Conservation (phyloP, 108 stramenopile species). For the Tribonema minus region DNA sequence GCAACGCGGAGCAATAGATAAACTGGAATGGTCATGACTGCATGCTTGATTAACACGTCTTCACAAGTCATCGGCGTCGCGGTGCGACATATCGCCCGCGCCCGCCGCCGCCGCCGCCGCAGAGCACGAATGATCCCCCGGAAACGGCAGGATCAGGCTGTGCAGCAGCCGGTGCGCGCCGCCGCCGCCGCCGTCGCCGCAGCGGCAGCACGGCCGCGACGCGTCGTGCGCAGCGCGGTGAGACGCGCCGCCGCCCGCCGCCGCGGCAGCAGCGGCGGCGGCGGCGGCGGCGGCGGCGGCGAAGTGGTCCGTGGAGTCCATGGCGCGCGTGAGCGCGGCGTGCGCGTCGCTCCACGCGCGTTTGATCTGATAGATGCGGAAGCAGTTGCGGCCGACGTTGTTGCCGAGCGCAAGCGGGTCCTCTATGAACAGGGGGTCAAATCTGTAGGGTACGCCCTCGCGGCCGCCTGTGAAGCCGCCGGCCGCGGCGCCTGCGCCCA, state of each 20-base stretch:
- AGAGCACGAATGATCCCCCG: not conserved
- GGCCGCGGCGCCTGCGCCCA: not conserved
- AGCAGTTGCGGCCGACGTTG: conserved; percentile 87
- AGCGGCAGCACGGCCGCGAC: no score
- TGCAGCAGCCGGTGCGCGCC: not conserved
- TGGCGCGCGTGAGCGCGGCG: conserved; percentile 13
- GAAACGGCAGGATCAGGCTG: not conserved
- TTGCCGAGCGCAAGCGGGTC: conserved; percentile 79
- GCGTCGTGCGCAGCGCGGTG: no score
- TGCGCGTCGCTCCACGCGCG: conserved; percentile 46
- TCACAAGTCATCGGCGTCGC: no score
- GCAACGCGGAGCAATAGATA: no score
- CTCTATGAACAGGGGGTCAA: conserved; percentile 88
- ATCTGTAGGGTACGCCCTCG: conserved; percentile 14
- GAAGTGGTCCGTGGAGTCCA: no score
- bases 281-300: not conserved
- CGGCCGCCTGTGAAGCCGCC: not conserved
- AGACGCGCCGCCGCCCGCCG: not conserved
- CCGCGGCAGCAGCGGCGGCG: not conserved
- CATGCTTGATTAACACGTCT: no score
- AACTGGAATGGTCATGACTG: no score
- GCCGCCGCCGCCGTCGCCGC: not conserved
- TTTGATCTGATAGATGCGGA: conserved; percentile 66
- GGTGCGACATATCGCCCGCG: no score
- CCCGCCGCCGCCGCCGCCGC: not conserved